Base-by-base conservation (phyloP, 148 eudicot species). In the Rhododendron vialii region DNA sequence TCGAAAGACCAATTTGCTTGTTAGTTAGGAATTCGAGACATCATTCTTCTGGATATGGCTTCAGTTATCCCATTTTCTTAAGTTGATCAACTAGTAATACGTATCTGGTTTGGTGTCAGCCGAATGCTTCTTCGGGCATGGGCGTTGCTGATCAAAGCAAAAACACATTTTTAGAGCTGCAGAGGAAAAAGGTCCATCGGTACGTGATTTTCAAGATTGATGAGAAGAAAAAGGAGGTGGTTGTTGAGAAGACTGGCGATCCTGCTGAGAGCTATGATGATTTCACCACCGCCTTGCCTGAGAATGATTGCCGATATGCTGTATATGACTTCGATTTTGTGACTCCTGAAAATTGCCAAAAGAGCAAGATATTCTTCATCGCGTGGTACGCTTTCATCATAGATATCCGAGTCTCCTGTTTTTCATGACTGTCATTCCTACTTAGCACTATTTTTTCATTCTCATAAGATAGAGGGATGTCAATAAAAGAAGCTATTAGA, bases 361-460 rank as follows among this genome's bases (percentile, higher is more conserved):
- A 94, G 93, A 93, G 95, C 98, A 93, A 94, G 89, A 94, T 94
- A 12, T 94, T 94, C 90, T 94, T 93, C 92, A 90, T 94, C 76
- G 94, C 98, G 7, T 94, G 98, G 98, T 92, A 67, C 86, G 92
- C 79, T 82, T 75, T 81, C 63, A 80, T 5, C 67, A 33, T 81
- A 20, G 0, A 20, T 35, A 20, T 36, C 69, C 0, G 12, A 30
- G 10, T 28, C 36, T 30, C 17, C 45, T 41, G 53, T 43, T 18
- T 47, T 7, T 20, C 24, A 63, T 12, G 9, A 35, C 8, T 61
- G 36, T 63, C 45, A 22, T 57, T 14, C 3, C 28, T 81, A 55
- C 0, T 43, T 15, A 0, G 18, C 7, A 28, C 15, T 3, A 74
- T 36, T 13, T 57, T 41, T 18, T 57, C 3, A 5, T 20, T 18